These are phyloP conservation scores for Berkeleyomyces basicola DNA, from an alignment of 2,329 filamentous ascomycete species.

Conservation along the genomic window DNA sequence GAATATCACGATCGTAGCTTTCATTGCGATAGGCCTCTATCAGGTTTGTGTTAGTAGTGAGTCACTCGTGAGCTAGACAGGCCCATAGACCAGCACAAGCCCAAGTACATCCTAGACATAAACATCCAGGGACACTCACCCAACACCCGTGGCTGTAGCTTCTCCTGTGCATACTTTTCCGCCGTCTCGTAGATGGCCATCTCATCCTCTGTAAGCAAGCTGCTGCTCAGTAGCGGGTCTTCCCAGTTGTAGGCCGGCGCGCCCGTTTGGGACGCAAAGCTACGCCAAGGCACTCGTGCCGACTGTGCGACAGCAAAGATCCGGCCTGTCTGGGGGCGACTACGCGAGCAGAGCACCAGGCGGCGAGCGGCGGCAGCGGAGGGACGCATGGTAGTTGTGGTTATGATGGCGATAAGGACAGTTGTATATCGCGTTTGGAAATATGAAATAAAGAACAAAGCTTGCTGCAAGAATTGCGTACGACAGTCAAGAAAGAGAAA, in stretches of 20 bases:
- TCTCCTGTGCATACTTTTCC: conserved; percentile 85
- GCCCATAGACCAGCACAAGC: background rate
- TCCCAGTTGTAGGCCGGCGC: conserved; percentile 60
- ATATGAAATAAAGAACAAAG: background rate
- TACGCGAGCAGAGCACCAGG: background rate
- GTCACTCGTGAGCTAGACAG: background rate
- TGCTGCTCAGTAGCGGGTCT: conserved; percentile 63
- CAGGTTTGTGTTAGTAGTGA: background rate
- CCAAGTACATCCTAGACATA: background rate
- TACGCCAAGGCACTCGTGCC: background rate
- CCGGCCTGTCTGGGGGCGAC: background rate
- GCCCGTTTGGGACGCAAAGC: background rate
- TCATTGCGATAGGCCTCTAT: conserved; percentile 72
- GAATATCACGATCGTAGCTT: conserved; percentile 68
- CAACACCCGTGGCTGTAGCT: conserved; percentile 67
- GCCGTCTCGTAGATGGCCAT: conserved; percentile 78
- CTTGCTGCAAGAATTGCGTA: no score
- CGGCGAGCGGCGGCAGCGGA: background rate
- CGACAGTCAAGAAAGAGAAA: no score
- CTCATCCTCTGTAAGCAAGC: conserved; percentile 78
- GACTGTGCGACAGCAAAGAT: background rate
- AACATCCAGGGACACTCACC: conserved; percentile 35
- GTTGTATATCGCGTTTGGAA: background rate
- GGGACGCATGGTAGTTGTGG: background rate
- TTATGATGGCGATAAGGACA: background rate